Evolutionary conservation across 352 stramenopile species (phyloP), one percentile per base, ranked within the genome.

Genomic region (Pythium phragmiticola): DNA sequence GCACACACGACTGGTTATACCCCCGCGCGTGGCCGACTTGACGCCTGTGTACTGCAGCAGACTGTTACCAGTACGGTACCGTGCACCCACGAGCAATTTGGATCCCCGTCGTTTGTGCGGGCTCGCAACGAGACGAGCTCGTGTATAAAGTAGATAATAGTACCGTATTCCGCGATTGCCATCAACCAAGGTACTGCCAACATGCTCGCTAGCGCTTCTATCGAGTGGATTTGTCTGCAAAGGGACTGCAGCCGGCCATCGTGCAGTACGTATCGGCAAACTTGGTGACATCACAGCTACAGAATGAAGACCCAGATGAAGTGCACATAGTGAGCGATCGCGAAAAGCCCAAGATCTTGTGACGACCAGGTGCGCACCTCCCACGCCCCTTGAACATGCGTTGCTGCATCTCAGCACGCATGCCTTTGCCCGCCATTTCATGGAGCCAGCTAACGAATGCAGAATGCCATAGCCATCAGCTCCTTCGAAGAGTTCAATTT

Each of bases 231-330:
- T 95, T 95, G 72, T 93, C 86, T 23, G 84, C 86, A 65, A 94
- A 93, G 0, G 84, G 86, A 57, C 82, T 93, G 68, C 84, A 94
- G 53, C 84, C 80, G 50, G 86, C 80, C 84, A 94, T 94, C 13
- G 86, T 91, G 76, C 74, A 88, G 66, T 94, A 93, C 0, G 84
- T 84, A 57, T 91, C 83, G 49, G 86, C 86, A 67, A 94, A 95
- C 69, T 80, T 80, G 33, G 84, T 93, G 63, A 95, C 84, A 39
- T 93, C 86, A 50, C 79, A 93, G 70, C 86, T 92, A 45, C 3
- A 11, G 14, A 26, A 33, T 17, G 13, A 26, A 54, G 47, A 37
- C 14, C n/a, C 54, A 39, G 11, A 13, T 55, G 33, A 59, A 49
- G 39, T 36, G 36, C 37, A 23, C 16, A 45, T 9, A 14, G 13